Conservation (phyloP, 306 rosid genomes). For the Leucaena leucocephala region DNA sequence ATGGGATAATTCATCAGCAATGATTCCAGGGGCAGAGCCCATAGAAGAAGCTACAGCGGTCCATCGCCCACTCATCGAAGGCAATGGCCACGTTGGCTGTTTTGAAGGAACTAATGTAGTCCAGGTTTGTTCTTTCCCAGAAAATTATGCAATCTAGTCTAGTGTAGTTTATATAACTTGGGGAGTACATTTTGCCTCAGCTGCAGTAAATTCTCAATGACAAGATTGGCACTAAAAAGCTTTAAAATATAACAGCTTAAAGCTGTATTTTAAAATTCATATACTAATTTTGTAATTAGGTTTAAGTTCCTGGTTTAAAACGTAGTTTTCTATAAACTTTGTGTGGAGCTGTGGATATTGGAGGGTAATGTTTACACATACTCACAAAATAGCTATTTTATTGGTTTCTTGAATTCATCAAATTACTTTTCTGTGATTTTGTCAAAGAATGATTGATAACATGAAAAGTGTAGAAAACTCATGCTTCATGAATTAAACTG, state of each 20-base stretch:
- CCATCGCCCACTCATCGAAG: conserved; percentile 39
- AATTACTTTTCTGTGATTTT: not conserved
- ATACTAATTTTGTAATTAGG: not conserved
- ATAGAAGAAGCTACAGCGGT: conserved; percentile 39
- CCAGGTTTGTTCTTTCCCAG: conserved; percentile 45
- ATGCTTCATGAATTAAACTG: conserved; percentile 15
- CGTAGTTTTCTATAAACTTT: not conserved
- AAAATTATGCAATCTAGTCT: not conserved
- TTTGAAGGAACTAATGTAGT: conserved; percentile 39
- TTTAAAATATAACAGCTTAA: not conserved
- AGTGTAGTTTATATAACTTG: not conserved
- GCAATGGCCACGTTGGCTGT: conserved; percentile 36
- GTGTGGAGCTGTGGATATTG: not conserved
- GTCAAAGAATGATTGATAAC: conserved; percentile 7
- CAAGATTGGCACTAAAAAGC: not conserved
- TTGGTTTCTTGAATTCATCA: conserved; percentile 16
- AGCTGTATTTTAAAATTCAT: not conserved
- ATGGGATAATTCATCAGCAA: conserved; percentile 73
- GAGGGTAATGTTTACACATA: conserved; percentile 18
- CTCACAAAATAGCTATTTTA: conserved; percentile 11
- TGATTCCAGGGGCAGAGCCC: conserved; percentile 67
- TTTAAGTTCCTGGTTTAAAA: not conserved
- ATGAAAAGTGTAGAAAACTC: not conserved
- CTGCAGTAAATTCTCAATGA: not conserved
- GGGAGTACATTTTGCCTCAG: not conserved